Base-by-base conservation (phyloP, 306 rosid species). In the Trifolium pratense region DNA sequence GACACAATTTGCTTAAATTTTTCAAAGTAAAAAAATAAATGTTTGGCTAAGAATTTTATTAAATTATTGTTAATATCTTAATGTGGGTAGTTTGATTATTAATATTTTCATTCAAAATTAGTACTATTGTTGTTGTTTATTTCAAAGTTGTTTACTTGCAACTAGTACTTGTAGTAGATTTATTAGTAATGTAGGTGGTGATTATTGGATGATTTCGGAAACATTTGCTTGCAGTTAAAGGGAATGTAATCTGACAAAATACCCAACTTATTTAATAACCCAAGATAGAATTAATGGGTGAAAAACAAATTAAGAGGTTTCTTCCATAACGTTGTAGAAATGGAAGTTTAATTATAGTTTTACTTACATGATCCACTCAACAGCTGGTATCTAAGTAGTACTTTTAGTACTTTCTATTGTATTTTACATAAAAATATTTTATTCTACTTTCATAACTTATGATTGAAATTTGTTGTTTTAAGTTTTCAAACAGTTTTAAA, bases 201-300 rank as follows among this genome's bases (percentile, higher is more conserved):
- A 62, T 21, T 20, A 68, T 23, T 20, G 21, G 23, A 39, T 15
- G 32, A 18, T 36, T 74, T 18, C 13, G 12, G 55, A 63, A 75
- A 43, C 74, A 62, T 53, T 69, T 75, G 61, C 74, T 62, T 69
- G 68, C 10, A 42, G 45, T 51, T 58, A 20, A 74, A 74, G 72
- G 60, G 20, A 72, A 9, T 74, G 1, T 42, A 49, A 52, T 80
- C 61, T 73, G 51, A 29, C 66, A 23, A 66, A 59, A 64, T 53
- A 13, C 48, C 45, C 74, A 53, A 62, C 66, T 26, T 71, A 51
- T 71, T 51, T 13, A 14, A 65, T 45, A 55, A 11, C 12, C 53
- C 57, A 58, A 73, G 25, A 57, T n/a, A n/a, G 23, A 21, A 20
- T 40, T 6, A 1, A 3, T 10, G n/a, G 10, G 52, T 15, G n/a